These are phyloP conservation scores for Russula earlei DNA, from an alignment of 768 basidiomycete species.

Conservation along the genomic window DNA sequence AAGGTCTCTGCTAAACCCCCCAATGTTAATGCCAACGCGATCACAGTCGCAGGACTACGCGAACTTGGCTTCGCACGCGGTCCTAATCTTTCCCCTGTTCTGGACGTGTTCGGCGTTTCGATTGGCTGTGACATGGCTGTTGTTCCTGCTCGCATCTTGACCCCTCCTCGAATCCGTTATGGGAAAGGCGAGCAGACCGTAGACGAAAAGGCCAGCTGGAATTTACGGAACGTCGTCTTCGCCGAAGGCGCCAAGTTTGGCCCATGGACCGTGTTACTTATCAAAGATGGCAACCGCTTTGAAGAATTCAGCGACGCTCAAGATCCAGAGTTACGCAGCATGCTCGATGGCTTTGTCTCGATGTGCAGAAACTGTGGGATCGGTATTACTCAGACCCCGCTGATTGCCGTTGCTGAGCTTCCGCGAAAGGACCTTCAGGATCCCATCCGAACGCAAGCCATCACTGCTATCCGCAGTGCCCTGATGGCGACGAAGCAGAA, in stretches of 20 bases:
- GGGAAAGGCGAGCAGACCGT: slow-evolving; percentile 26
- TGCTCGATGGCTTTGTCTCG: slow-evolving; percentile 42
- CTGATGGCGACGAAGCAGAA: slow-evolving; percentile 34
- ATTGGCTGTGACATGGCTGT: slow-evolving; percentile 44
- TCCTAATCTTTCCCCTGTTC: slow-evolving; percentile 24
- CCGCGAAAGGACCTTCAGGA: slow-evolving; percentile 45
- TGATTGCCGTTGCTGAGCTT: slow-evolving; percentile 34
- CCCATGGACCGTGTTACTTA: slow-evolving; percentile 62
- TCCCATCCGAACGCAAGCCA: slow-evolving; percentile 43
- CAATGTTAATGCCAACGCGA: slow-evolving; percentile 38
- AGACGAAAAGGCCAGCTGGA: slow-evolving; percentile 44
- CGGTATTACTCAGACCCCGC: slow-evolving; percentile 30
- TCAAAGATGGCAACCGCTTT: slow-evolving; percentile 45
- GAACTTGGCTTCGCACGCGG: slow-evolving; percentile 33
- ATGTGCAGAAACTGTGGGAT: slow-evolving; percentile 66
- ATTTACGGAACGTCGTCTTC: slow-evolving; percentile 51
- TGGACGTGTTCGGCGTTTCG: slow-evolving; percentile 37
- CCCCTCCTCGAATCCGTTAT: slow-evolving; percentile 36
- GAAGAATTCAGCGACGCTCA: slow-evolving; percentile 48
- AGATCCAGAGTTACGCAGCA: slow-evolving; percentile 44
- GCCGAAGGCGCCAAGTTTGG: slow-evolving; percentile 43
- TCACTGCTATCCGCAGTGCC: slow-evolving; percentile 33
- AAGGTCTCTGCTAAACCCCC: slow-evolving; percentile 40
- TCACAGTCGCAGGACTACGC: slow-evolving; percentile 34
- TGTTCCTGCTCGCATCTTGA: slow-evolving; percentile 44